phyloP scores from a whole-genome alignment of 176 grass and related monocot species.

The Leersia perrieri region DNA sequence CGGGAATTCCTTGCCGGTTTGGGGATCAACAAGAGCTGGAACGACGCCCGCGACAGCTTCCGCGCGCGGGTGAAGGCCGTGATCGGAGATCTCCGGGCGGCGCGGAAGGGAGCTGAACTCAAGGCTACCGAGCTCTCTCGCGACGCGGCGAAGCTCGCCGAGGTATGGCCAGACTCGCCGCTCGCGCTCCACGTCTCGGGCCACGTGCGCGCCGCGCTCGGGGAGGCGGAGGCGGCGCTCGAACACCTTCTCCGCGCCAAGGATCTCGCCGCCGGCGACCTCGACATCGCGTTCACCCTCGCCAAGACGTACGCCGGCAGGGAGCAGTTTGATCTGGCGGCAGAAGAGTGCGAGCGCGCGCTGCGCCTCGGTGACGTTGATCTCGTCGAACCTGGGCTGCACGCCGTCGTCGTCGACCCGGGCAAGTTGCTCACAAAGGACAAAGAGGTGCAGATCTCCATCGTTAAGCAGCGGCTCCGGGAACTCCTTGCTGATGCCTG shows the following conservation, averaged over 20 bases:
- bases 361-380: not conserved
- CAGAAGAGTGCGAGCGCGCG: not conserved
- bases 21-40: not conserved
- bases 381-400: not conserved
- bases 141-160: not conserved
- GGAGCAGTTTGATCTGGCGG: not conserved
- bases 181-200: not conserved
- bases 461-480: not conserved
- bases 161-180: not conserved
- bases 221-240: not conserved
- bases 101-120: not conserved
- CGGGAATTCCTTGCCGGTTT: no score
- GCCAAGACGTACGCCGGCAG: not conserved
- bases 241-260: not conserved
- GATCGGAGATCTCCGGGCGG: not conserved
- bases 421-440: no score
- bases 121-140: not conserved
- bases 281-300: not conserved
- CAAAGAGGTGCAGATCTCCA: not conserved
- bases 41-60: not conserved
- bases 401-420: not conserved
- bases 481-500: not conserved
- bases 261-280: not conserved
- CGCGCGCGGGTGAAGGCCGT: not conserved
- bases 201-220: not conserved